Evolutionary conservation across 192 early-diverging fungal species (phyloP).

Genomic region (Paraglomus occultum): DNA sequence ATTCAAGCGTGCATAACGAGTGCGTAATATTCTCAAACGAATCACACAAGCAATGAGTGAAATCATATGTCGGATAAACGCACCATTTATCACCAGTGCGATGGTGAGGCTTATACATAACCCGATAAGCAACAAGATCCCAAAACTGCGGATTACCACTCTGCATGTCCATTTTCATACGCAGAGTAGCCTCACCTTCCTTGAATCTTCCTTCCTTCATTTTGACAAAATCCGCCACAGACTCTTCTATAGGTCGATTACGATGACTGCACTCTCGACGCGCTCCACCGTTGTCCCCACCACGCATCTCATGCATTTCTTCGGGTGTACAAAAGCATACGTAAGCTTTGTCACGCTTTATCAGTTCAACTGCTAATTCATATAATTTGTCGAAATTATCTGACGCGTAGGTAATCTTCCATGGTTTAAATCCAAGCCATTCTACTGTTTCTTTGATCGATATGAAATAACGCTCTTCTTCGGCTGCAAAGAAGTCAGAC

Average conservation of each 20-base stretch:
- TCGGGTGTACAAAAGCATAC: conserved; percentile 86
- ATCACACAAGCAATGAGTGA: conserved; percentile 97
- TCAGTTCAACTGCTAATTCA: conserved; percentile 92
- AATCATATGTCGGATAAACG: conserved; percentile 99
- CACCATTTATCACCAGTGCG: conserved; percentile 94
- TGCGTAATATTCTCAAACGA: conserved; percentile 99
- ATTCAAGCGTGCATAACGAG: conserved; percentile 98
- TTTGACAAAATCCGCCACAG: conserved; percentile 88
- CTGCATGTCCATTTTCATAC: conserved; percentile 99
- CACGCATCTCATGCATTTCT: conserved; percentile 89
- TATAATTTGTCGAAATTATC: conserved; percentile 97
- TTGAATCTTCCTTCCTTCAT: conserved; percentile 99
- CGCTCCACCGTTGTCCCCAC: conserved; percentile 84
- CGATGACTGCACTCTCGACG: conserved; percentile 90
- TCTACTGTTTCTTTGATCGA: conserved; percentile 91
- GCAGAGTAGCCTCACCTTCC: conserved; percentile 85
- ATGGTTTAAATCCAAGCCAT: conserved; percentile 97
- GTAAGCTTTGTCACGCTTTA: conserved; percentile 86
- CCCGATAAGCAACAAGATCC: conserved; percentile 98
- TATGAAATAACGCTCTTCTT: conserved; percentile 93
- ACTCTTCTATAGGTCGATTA: conserved; percentile 89
- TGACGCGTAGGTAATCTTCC: conserved; percentile 92
- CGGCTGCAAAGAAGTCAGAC: conserved; percentile 58
- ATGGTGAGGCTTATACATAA: conserved; percentile 87
- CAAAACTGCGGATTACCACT: conserved; percentile 99